Evolutionary conservation across 164 flowering plant genomes (phyloP), one percentile per base, ranked within the genome.

Genomic region (Akebia trifoliata): DNA sequence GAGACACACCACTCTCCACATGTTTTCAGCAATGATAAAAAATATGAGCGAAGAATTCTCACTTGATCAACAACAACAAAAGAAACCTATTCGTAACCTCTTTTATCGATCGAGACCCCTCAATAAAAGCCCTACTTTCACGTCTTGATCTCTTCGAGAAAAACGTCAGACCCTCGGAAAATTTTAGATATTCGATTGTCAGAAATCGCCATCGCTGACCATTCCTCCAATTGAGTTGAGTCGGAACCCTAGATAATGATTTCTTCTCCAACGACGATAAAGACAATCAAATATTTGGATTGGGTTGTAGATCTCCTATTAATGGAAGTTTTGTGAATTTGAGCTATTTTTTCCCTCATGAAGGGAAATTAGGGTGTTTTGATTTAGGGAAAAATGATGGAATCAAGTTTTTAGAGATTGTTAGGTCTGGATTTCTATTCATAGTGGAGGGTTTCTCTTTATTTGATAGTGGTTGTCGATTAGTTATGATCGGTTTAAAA

Each of bases 231-330:
- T 81, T 93, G 58, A 80, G 84, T 54, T 86, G 92, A 8, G 82
- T 85, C 42, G 95, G 96, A 8, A 85, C 92, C 55, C 76, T 90
- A 6, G 96, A 84, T 51, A 89, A 90, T 12, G 99, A 86, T 42
- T 83, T 90, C 82, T 87, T 87, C 67, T 83, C 96, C 43, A 80
- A 73, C 0, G 93, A 84, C 32, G 82, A 82, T 3, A 79, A 79
- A 17, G 71, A 66, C 12, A 78, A 69, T 17, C 69, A 74, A 14
- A 55, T 72, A 6, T 73, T 74, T 30, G 75, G 80, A 59, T 78
- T 32, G 63, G 72, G n/a, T n/a, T 66, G 31, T n/a, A 44, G 52
- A 4, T 20, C 38, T 34, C 25, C 46, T 5, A 28, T 57, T 49
- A 73, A 69, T 28, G 65, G 48, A 5, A 72, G 57, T 31, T 47